Conservation (phyloP, 2,329 filamentous ascomycete genomes). For the Sporothrix curviconia region DNA sequence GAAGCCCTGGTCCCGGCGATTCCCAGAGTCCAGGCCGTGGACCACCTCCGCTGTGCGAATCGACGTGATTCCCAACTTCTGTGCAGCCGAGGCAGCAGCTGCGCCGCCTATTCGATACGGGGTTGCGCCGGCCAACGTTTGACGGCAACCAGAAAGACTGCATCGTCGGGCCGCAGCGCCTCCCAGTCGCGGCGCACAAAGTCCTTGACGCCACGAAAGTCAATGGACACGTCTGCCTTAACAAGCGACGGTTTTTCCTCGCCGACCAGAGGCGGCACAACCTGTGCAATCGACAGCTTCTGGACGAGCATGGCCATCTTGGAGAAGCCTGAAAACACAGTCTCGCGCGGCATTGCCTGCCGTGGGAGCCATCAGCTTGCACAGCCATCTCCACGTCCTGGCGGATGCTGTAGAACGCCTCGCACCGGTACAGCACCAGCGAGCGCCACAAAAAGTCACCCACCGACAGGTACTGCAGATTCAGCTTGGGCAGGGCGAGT, state of each 20-base stretch:
- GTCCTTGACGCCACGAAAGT: slow-evolving; percentile 72
- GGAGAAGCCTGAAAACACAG: slow-evolving; percentile 74
- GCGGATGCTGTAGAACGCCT: slow-evolving; percentile 88
- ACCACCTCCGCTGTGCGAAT: slow-evolving; percentile 80
- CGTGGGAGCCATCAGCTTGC: slow-evolving; percentile 69
- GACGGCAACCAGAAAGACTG: slow-evolving; percentile 78
- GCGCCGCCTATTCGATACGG: slow-evolving; percentile 46
- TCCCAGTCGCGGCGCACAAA: slow-evolving; percentile 84
- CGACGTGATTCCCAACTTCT: slow-evolving; percentile 60
- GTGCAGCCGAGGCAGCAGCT: slow-evolving; percentile 39
- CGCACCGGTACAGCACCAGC: slow-evolving; percentile 78
- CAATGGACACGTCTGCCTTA: slow-evolving; percentile 76
- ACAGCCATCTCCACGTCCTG: slow-evolving; percentile 82
- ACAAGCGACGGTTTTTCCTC: slow-evolving; percentile 77
- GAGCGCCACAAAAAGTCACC: slow-evolving; percentile 97
- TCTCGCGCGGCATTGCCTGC: slow-evolving; percentile 56
- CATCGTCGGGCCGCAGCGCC: slow-evolving; percentile 74
- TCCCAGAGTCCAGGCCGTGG: slow-evolving; percentile 80
- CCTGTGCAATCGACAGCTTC: slow-evolving; percentile 81
- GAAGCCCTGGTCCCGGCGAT: slow-evolving; percentile 51
- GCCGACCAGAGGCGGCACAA: slow-evolving; percentile 75
- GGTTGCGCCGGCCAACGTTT: slow-evolving; percentile 50
- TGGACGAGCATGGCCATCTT: slow-evolving; percentile 86
- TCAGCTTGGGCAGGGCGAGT: slow-evolving; percentile 86
- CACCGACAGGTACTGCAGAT: slow-evolving; percentile 88